A percentile compares a stretch with the other conserved stretches of the same genome.
These are phyloP conservation scores for Entomortierella parvispora DNA, from an alignment of 192 early-diverging fungal species.

Conservation along the genomic window DNA sequence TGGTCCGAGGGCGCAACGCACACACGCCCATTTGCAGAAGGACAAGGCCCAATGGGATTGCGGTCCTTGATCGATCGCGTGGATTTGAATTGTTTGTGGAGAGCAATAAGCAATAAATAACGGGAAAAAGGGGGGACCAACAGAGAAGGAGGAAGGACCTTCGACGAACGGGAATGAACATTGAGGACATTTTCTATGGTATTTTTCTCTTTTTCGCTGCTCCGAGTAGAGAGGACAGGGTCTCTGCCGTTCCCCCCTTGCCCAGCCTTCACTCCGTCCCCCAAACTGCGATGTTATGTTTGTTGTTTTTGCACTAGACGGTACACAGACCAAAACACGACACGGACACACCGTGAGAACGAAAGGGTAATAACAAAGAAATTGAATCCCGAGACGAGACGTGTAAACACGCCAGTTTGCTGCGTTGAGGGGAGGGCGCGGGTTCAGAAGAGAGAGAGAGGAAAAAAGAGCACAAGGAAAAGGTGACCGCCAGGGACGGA, in stretches of 20 bases:
- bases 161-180: too few relatives aligned
- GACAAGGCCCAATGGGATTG: constrained; percentile 29
- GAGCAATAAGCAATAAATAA: neutral
- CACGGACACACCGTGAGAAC: constrained; percentile 18
- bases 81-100: constrained; percentile 23
- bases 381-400: neutral
- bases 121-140: neutral
- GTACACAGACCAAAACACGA: neutral
- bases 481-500: too few relatives aligned
- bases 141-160: neutral
- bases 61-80: constrained; percentile 39
- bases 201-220: too few relatives aligned
- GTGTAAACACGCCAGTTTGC: neutral
- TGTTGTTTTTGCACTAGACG: neutral
- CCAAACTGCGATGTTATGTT: neutral
- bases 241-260: too few relatives aligned
- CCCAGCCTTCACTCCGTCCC: too few relatives aligned
- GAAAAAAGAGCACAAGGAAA: too few relatives aligned
- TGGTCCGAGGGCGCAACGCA: too few relatives aligned
- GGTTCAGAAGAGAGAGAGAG: neutral
- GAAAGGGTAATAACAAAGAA: neutral
- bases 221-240: too few relatives aligned
- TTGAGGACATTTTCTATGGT: neutral
- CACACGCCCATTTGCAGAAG: too few relatives aligned
- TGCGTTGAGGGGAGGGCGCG: neutral